These are phyloP conservation scores for Ustilago lituana DNA, from an alignment of 1,284 basidiomycete species.

Conservation along the genomic window DNA sequence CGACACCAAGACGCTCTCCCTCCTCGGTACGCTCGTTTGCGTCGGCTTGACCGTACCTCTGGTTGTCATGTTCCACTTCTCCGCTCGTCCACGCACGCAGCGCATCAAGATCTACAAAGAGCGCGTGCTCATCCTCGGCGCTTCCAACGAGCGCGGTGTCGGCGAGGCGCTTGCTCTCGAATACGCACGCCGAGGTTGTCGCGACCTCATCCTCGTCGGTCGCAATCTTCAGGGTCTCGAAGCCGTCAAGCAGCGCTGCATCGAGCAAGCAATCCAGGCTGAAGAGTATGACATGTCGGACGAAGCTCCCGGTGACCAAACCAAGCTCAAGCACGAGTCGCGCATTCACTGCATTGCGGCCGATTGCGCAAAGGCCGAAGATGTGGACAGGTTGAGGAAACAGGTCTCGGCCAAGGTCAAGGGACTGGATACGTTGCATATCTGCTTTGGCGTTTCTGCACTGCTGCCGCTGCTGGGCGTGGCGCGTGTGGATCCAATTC, in stretches of 20 bases:
- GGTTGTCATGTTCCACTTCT: slow-evolving; percentile 30
- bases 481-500: slow-evolving; percentile 73
- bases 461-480: slow-evolving; percentile 80
- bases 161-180: slow-evolving; percentile 77
- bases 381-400: slow-evolving; percentile 76
- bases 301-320: slow-evolving; percentile 43
- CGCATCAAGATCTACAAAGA: slow-evolving; percentile 70
- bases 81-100: slow-evolving; percentile 28
- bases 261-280: slow-evolving; percentile 24
- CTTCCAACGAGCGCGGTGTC: slow-evolving; percentile 77
- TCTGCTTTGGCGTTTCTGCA: slow-evolving; percentile 86
- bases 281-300: slow-evolving; percentile 58
- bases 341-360: slow-evolving; percentile 69
- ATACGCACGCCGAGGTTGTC: slow-evolving; percentile 80
- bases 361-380: slow-evolving; percentile 76
- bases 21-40: slow-evolving; percentile 34
- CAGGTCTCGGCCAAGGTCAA: slow-evolving; percentile 74
- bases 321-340: slow-evolving; percentile 53
- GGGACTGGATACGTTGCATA: slow-evolving; percentile 83
- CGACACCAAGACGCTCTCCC: slow-evolving; percentile 30
- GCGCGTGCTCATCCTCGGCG: slow-evolving; percentile 81
- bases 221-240: slow-evolving; percentile 74
- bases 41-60: slow-evolving; percentile 23
- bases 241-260: slow-evolving; percentile 75
- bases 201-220: slow-evolving; percentile 78